Evolutionary conservation across 495 filamentous ascomycete genomes (phyloP).

Genomic region (Geopyxis carbonaria): DNA sequence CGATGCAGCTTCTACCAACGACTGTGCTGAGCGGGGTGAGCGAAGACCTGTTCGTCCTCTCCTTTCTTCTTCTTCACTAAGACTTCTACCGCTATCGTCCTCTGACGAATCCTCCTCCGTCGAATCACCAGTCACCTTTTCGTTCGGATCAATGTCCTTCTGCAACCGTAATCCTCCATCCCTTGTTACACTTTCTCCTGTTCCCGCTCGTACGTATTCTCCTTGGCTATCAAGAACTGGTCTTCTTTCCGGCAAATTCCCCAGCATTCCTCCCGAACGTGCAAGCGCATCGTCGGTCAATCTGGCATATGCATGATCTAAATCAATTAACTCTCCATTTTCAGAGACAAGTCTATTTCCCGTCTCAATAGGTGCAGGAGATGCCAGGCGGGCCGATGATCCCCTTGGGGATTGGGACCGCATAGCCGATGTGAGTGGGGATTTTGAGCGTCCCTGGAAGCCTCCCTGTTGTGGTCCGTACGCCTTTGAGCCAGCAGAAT

Average conservation of each 20-base stretch:
- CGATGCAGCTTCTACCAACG: conserved; percentile 3
- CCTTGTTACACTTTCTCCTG: conserved; percentile 25
- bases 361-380: conserved; percentile 5
- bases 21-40: conserved; percentile 1
- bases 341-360: conserved; percentile 11
- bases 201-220: conserved; percentile 16
- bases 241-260: conserved; percentile 23
- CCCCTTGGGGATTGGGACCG: conserved; percentile 9
- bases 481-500: conserved; percentile 4
- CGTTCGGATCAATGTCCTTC: conserved; percentile 52
- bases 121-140: conserved; percentile 34
- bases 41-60: conserved; percentile 22
- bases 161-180: conserved; percentile 40
- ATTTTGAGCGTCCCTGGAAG: conserved; percentile 4
- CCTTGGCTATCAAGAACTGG: conserved; percentile 19
- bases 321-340: conserved; percentile 13
- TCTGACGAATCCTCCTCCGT: conserved; percentile 37
- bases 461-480: too few species aligned
- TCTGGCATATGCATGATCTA: conserved; percentile 19
- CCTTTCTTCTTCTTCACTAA: conserved; percentile 32
- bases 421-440: conserved; percentile 1
- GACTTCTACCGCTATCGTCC: conserved; percentile 32
- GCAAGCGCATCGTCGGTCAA: conserved; percentile 21
- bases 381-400: conserved; percentile 16
- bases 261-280: conserved; percentile 20